Evolutionary conservation across 495 filamentous ascomycete genomes (phyloP), one percentile per base, ranked within the genome.

Genomic region (Tetracladium setigerum): DNA sequence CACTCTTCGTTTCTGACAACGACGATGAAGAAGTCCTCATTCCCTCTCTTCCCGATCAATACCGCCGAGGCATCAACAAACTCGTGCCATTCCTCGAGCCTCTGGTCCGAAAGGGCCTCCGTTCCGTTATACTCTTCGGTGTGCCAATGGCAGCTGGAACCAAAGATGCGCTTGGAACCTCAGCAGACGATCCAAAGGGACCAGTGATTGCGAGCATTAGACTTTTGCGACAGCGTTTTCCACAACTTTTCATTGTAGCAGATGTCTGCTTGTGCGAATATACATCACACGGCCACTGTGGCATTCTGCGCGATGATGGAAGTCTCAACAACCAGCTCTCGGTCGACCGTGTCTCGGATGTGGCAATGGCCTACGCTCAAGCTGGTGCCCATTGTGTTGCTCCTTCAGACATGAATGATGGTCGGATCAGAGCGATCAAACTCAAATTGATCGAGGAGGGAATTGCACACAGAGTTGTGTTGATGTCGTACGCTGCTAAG

Each of bases 251-350:
- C 65, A 83, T 98, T 55, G 80, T 83, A 41, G 78, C 83, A 31
- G 92, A 98, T 66, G 92, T 98, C 39, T 97, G 92, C 62, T 82
- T 98, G 4, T 98, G 92, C 73, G 92, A 98, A 65, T 98, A 98
- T 67, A 97, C 92, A 6, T 91, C 86, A n/a, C 92, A 98, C 61
- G 92, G 92, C 37, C 92, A 98, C 68, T 98, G 92, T 62, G 92
- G 94, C 37, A 95, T 98, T 53, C 73, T 97, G 18, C 77, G 87
- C 36, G 87, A 95, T 54, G 92, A 98, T 62, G 89, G 87, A 34
- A 83, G 78, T 47, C 76, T 98, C 24, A 95, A 97, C 75, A 97
- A 98, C 62, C 74, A 78, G 22, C 76, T 91, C 39, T 94, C 87
- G 30, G 88, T 96, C 27, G 89, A 96, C 53, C 83, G 92, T 33